Evolutionary conservation across 805 yeast genomes (phyloP).

Genomic region (Wickerhamomyces queroliae): DNA sequence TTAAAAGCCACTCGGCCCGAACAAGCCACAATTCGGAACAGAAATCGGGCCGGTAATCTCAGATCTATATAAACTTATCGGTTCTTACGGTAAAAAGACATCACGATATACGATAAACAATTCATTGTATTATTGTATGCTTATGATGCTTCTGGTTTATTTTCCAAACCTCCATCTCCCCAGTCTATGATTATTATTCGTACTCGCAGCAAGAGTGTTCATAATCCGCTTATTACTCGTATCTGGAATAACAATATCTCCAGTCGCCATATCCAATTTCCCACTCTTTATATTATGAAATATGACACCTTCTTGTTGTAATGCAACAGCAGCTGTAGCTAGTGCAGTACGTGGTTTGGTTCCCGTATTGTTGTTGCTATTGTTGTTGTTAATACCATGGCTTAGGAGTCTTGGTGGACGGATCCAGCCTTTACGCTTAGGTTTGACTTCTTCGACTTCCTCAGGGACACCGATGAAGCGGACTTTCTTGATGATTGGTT

Average conservation of each 20-base stretch:
- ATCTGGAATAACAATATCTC: constrained; percentile 11
- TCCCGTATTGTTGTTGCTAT: not conserved
- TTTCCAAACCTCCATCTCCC: constrained; percentile 10
- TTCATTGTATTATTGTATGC: not conserved
- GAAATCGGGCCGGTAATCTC: too few species aligned
- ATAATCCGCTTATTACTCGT: constrained; percentile 7
- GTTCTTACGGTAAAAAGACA: not conserved
- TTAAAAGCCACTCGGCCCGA: too few species aligned
- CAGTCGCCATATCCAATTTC: constrained; percentile 15
- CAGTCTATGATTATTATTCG: not conserved
- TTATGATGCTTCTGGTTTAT: too few species aligned
- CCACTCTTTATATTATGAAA: constrained; percentile 19
- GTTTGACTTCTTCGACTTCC: constrained; percentile 12
- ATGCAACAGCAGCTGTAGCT: constrained; percentile 17
- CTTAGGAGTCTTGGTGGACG: constrained; percentile 12
- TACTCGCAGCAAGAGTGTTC: constrained; percentile 4
- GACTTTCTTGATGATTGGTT: constrained; percentile 18
- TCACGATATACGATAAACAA: not conserved
- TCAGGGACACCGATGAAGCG: constrained; percentile 23
- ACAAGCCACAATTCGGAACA: too few species aligned
- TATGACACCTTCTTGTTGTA: constrained; percentile 20
- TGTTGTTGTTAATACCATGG: constrained; percentile 2
- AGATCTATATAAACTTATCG: too few species aligned
- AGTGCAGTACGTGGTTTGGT: constrained; percentile 6
- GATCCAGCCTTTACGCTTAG: constrained; percentile 19